Conservation (phyloP, 2,329 filamentous ascomycete genomes). For the Aspergillus sp. region DNA sequence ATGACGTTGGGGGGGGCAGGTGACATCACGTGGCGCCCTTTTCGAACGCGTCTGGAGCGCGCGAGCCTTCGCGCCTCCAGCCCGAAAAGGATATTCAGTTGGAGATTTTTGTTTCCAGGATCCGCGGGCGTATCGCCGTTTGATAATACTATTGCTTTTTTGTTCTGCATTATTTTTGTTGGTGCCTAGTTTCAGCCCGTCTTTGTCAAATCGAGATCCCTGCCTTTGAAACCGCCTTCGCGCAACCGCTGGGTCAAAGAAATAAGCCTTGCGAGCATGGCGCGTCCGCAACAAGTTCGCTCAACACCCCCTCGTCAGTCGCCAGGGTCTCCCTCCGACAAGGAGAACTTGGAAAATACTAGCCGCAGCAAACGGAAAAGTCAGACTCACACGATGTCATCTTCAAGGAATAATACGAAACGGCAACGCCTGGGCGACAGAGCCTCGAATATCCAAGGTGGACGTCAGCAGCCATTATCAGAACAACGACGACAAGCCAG, state of each 20-base stretch:
- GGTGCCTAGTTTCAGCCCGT: background rate
- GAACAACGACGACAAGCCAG: slow-evolving; percentile 38
- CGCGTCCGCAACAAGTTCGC: slow-evolving; percentile 19
- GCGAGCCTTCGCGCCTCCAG: background rate
- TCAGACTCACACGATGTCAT: slow-evolving; percentile 37
- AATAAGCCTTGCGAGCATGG: slow-evolving; percentile 29
- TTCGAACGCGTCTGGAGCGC: slow-evolving; percentile 2
- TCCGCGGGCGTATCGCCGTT: background rate
- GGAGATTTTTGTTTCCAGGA: background rate
- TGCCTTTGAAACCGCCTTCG: slow-evolving; percentile 8
- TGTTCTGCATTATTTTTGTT: background rate
- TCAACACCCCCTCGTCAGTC: slow-evolving; percentile 29
- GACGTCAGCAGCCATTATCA: slow-evolving; percentile 26
- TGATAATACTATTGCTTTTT: background rate
- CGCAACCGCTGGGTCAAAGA: slow-evolving; percentile 16
- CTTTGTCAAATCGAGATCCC: background rate
- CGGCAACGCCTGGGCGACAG: slow-evolving; percentile 45
- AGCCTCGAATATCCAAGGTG: slow-evolving; percentile 23
- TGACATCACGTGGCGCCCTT: slow-evolving; percentile 7
- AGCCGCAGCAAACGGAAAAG: slow-evolving; percentile 45
- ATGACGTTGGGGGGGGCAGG: slow-evolving; percentile 4
- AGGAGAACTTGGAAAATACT: slow-evolving; percentile 44
- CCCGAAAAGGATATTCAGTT: background rate
- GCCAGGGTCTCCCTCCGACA: slow-evolving; percentile 46
- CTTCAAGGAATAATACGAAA: slow-evolving; percentile 38